Evolutionary conservation across 2,329 filamentous ascomycete genomes (phyloP).

Genomic region (Exophiala calicioides): DNA sequence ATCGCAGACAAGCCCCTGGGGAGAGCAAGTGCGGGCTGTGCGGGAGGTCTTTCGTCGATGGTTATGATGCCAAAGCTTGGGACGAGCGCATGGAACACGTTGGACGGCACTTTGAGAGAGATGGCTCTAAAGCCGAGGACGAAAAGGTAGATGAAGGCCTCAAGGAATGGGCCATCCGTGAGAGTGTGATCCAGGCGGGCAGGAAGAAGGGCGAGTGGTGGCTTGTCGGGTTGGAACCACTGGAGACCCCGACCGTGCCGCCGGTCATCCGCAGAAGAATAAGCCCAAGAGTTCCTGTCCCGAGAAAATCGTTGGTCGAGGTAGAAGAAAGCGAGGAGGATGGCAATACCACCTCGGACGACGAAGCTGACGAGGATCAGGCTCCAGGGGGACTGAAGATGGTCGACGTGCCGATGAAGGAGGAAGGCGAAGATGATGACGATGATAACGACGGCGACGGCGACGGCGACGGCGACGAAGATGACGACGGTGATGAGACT

Average conservation of each 20-base stretch:
- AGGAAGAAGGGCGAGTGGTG: conserved; percentile 21
- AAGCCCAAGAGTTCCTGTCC: conserved; percentile 7
- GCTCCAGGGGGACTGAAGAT: conserved; percentile 2
- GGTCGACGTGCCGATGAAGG: neutral
- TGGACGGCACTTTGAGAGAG: conserved; percentile 74
- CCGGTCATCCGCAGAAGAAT: conserved; percentile 2
- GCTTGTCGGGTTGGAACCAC: conserved; percentile 20
- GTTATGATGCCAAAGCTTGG: conserved; percentile 59
- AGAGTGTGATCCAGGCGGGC: conserved; percentile 32
- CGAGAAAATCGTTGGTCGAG: conserved; percentile 10
- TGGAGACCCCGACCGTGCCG: neutral
- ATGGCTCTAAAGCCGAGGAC: conserved; percentile 29
- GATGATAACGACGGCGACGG: conserved; percentile 17
- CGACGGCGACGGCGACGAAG: conserved; percentile 8
- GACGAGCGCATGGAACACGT: conserved; percentile 86
- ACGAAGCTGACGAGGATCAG: conserved; percentile 1
- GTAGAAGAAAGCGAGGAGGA: conserved; percentile 19
- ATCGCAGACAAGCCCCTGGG: conserved; percentile 63
- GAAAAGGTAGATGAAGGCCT: conserved; percentile 45
- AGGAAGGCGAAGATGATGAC: conserved; percentile 3
- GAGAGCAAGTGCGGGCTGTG: conserved; percentile 66
- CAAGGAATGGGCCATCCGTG: conserved; percentile 41
- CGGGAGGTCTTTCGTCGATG: conserved; percentile 29
- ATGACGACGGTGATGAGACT: neutral
- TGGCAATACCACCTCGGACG: neutral